phyloP scores from a whole-genome alignment of 805 yeast species.

The Ogataea populi-albae region DNA sequence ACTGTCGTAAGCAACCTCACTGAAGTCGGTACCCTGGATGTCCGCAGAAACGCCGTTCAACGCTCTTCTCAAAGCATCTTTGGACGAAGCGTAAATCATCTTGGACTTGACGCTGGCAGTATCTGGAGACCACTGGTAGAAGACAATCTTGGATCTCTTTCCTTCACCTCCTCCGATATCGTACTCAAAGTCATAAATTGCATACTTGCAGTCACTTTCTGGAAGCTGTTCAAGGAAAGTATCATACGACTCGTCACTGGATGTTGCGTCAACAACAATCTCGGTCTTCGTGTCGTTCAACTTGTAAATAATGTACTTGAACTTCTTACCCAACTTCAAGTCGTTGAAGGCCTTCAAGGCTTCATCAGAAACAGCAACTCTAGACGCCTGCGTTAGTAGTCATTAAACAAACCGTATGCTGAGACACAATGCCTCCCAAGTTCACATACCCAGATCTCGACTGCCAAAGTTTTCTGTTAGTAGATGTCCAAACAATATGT shows the following conservation, averaged over 20 bases:
- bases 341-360: slow-evolving; percentile 93
- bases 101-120: slow-evolving; percentile 92
- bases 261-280: slow-evolving; percentile 83
- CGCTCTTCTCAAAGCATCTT: slow-evolving; percentile 96
- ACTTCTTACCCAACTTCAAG: slow-evolving; percentile 88
- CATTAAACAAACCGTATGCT: too few relatives aligned
- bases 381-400: too few relatives aligned
- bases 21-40: slow-evolving; percentile 96
- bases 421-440: too few relatives aligned
- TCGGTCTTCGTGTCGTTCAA: slow-evolving; percentile 85
- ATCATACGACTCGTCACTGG: slow-evolving; percentile 75
- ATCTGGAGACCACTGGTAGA: slow-evolving; percentile 95
- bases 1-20: slow-evolving; percentile 93
- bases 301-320: slow-evolving; percentile 76
- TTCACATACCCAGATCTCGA: slow-evolving; percentile 35
- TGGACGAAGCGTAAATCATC: slow-evolving; percentile 98
- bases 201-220: slow-evolving; percentile 94
- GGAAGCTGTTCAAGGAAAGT: slow-evolving; percentile 84
- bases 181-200: slow-evolving; percentile 95
- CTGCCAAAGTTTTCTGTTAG: too few relatives aligned
- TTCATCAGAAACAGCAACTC: slow-evolving; percentile 83
- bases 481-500: too few relatives aligned
- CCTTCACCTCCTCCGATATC: slow-evolving; percentile 90
- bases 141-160: slow-evolving; percentile 70
- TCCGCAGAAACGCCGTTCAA: slow-evolving; percentile 92